Conservation (phyloP, 805 yeast species). For the Hanseniaspora thailandica region DNA sequence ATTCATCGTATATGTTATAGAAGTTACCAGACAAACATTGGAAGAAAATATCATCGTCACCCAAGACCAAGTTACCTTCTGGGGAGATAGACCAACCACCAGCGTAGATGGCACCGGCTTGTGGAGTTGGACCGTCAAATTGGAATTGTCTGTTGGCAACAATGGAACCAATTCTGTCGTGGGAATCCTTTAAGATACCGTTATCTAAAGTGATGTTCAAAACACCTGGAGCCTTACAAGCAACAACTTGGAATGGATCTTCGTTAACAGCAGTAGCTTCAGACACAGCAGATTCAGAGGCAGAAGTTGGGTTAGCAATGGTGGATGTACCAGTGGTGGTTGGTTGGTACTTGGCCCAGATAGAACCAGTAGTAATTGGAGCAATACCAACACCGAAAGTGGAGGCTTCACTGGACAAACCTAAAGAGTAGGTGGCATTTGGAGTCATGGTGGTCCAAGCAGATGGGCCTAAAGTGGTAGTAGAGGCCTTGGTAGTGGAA, state of each 20-base stretch:
- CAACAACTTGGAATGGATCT: slow-evolving; percentile 26
- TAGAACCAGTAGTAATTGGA: slow-evolving; percentile 28
- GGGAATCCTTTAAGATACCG: slow-evolving; percentile 43
- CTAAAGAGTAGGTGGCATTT: slow-evolving; percentile 30
- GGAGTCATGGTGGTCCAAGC: slow-evolving; percentile 36
- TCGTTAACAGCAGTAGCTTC: slow-evolving; percentile 20
- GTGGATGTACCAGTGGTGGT: slow-evolving; percentile 22
- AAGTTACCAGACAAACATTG: slow-evolving; percentile 66
- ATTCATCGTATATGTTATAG: slow-evolving; percentile 65
- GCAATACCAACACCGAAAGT: slow-evolving; percentile 36
- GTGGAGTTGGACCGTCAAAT: slow-evolving; percentile 80
- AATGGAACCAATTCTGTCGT: slow-evolving; percentile 64
- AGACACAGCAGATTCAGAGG: slow-evolving; percentile 20
- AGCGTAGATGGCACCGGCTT: slow-evolving; percentile 62
- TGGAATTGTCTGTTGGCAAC: slow-evolving; percentile 79
- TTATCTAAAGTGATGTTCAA: slow-evolving; percentile 44
- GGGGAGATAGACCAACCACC: slow-evolving; percentile 51
- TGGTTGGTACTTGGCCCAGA: slow-evolving; percentile 19
- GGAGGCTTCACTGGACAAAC: slow-evolving; percentile 29
- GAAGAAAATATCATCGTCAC: slow-evolving; percentile 50
- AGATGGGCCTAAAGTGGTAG: slow-evolving; percentile 14
- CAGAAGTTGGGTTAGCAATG: slow-evolving; percentile 20
- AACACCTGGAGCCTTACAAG: slow-evolving; percentile 40
- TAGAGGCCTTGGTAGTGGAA: too few species aligned
- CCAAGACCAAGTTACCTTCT: slow-evolving; percentile 52